phyloP scores from a whole-genome alignment of 768 basidiomycete genomes.

The Boletus patriciae region DNA sequence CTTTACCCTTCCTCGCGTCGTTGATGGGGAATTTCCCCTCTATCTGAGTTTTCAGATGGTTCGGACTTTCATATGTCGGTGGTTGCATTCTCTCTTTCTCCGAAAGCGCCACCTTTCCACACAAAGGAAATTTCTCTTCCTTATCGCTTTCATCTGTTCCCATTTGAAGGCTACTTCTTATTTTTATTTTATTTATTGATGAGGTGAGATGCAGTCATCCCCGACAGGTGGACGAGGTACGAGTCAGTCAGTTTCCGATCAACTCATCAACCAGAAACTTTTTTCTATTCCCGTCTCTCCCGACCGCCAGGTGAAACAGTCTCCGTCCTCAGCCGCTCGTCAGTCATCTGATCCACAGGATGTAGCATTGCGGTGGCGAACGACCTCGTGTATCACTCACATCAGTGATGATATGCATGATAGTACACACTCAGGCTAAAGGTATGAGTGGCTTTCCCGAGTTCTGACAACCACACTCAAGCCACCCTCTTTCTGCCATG shows the following conservation, averaged over 20 bases:
- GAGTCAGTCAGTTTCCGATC: slow-evolving; percentile 12
- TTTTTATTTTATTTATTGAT: slow-evolving; percentile 5
- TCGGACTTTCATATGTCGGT: slow-evolving; percentile 36
- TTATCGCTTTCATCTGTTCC: slow-evolving; percentile 25
- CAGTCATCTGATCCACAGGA: slow-evolving; percentile 16
- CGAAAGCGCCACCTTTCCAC: slow-evolving; percentile 25
- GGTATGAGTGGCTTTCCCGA: slow-evolving; percentile 20
- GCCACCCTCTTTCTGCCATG: slow-evolving; percentile 19
- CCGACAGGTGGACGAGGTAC: slow-evolving; percentile 17
- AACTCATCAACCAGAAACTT: slow-evolving; percentile 18
- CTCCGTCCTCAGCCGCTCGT: slow-evolving; percentile 16
- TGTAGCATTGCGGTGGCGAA: slow-evolving; percentile 15
- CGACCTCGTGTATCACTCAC: slow-evolving; percentile 29
- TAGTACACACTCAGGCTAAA: slow-evolving; percentile 7
- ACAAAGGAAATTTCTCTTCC: slow-evolving; percentile 14
- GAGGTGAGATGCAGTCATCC: slow-evolving; percentile 18
- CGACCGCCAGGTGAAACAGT: slow-evolving; percentile 16
- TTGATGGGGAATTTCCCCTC: slow-evolving; percentile 18
- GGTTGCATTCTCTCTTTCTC: slow-evolving; percentile 23
- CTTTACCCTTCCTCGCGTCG: slow-evolving; percentile 9
- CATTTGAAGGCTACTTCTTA: slow-evolving; percentile 17
- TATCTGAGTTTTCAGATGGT: slow-evolving; percentile 32
- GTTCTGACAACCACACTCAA: slow-evolving; percentile 14
- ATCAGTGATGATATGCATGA: slow-evolving; percentile 20
- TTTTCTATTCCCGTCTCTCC: slow-evolving; percentile 11